Evolutionary conservation across 2,329 filamentous ascomycete genomes (phyloP), one percentile per base, ranked within the genome.

Genomic region (Fusarium domesticum): DNA sequence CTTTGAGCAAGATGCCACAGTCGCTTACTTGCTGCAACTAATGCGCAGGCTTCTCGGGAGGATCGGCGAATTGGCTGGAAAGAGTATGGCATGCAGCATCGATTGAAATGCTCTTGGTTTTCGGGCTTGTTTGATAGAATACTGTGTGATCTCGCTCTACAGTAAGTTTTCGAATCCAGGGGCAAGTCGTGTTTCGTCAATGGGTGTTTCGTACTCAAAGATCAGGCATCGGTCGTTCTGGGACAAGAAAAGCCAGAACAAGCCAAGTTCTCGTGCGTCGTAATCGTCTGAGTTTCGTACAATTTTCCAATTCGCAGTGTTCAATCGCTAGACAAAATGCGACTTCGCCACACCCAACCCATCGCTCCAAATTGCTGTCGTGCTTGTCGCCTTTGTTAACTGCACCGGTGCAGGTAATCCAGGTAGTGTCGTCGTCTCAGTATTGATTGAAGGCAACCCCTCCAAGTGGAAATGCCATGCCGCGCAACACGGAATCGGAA

Each of bases 391-490:
- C 7, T 28, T 28, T 8, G 23, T 28, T 28, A 12, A 28, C 4
- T 28, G 4, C 23, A 12, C 7, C 14, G 23, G 23, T 8, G 14
- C 23, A 28, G n/a, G n/a, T n/a, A 28, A 10, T 12, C 7, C 23
- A 8, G 23, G 7, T 28, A 12, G 7, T 12, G 14, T 4, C 23
- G 23, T 28, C 23, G 4, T 10, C n/a, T n/a, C n/a, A n/a, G n/a
- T 28, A 12, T 8, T 28, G 23, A 28, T 28, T 12, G 23, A 28
- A 48, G 47, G 37, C 47, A 45, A 54, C 42, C 47, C 43, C 48
- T 35, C 36, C 45, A 48, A 35, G 48, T 45, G 40, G 40, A 39
- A 44, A 54, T 56, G 51, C 43, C 44, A 51, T 57, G 36, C 57
- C 48, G 30, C 40, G 53, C 35, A 42, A 37, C 51, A 48, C 49